Evolutionary conservation across 768 basidiomycete species (phyloP).

Genomic region (Asterophora lycoperdoides): DNA sequence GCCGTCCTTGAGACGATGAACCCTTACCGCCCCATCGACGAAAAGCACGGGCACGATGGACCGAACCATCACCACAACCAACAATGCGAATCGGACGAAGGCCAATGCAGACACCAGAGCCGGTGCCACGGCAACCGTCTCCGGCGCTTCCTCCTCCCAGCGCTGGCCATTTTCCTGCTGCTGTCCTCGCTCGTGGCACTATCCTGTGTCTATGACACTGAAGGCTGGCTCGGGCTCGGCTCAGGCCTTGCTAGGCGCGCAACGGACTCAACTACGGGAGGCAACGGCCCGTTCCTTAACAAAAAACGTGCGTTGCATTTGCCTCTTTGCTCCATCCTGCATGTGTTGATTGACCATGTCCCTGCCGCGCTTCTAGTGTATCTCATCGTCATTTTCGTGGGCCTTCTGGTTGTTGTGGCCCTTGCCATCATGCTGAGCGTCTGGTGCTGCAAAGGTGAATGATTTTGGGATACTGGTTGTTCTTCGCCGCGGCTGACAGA

Average conservation of each 20-base stretch:
- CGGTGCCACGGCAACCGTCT: constrained; percentile 7
- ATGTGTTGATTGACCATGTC: background rate
- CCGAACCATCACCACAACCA: background rate
- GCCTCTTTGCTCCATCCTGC: background rate
- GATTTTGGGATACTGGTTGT: background rate
- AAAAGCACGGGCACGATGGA: background rate
- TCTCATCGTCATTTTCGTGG: constrained; percentile 62
- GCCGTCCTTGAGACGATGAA: background rate
- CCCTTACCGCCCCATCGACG: background rate
- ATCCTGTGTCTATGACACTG: constrained; percentile 26
- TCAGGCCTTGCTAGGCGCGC: constrained; percentile 32
- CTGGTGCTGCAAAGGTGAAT: constrained; percentile 60
- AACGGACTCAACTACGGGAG: constrained; percentile 7
- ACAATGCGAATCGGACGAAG: background rate
- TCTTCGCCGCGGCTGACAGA: background rate
- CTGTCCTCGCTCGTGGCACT: constrained; percentile 28
- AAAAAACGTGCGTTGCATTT: constrained; percentile 36
- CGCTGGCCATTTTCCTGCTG: constrained; percentile 27
- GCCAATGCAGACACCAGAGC: background rate
- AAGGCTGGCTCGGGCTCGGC: constrained; percentile 17
- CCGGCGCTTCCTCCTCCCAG: constrained; percentile 31
- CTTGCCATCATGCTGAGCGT: constrained; percentile 55
- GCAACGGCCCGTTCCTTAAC: constrained; percentile 31
- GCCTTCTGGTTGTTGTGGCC: constrained; percentile 50
- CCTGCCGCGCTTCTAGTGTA: constrained; percentile 43